A percentile compares a stretch with the other conserved stretches of the same genome.
Conservation (phyloP, 768 basidiomycete species). For the Clitopilus hobsonii region DNA sequence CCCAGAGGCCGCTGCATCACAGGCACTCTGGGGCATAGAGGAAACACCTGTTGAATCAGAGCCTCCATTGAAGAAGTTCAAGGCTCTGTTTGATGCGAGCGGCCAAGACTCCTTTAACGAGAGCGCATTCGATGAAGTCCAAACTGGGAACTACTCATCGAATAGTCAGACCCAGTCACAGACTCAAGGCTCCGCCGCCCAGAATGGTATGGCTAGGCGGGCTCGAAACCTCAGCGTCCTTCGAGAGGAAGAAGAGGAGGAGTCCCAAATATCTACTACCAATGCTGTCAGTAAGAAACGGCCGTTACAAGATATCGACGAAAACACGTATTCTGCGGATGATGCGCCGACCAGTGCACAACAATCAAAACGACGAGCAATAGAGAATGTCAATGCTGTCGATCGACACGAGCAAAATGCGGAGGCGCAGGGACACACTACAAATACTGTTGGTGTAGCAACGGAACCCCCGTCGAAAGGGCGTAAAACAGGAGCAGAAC, state of each 20-base stretch:
- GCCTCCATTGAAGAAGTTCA: conserved; percentile 67
- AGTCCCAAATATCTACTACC: conserved; percentile 18
- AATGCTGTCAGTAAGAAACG: conserved; percentile 30
- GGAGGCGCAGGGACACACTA: conserved; percentile 4
- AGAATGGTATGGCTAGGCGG: conserved; percentile 7
- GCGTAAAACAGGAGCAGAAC: conserved; percentile 23
- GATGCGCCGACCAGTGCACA: conserved; percentile 10
- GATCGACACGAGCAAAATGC: conserved; percentile 16
- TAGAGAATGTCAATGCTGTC: conserved; percentile 30
- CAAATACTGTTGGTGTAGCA: neutral
- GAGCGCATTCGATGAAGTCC: conserved; percentile 9
- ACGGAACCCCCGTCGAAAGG: conserved; percentile 24
- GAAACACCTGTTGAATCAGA: conserved; percentile 28
- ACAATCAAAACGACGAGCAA: conserved; percentile 35
- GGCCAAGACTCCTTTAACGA: conserved; percentile 36
- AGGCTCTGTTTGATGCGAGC: conserved; percentile 63
- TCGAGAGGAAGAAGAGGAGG: conserved; percentile 57
- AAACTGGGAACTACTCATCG: conserved; percentile 2
- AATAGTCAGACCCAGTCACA: conserved; percentile 31
- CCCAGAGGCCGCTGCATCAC: conserved; percentile 15
- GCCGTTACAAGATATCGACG: conserved; percentile 29
- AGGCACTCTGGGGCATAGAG: conserved; percentile 15
- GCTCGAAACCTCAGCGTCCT: conserved; percentile 24
- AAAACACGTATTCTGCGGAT: conserved; percentile 33
- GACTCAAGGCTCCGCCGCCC: conserved; percentile 14